Conservation (phyloP, 768 basidiomycete species). For the Tricholoma terreum region DNA sequence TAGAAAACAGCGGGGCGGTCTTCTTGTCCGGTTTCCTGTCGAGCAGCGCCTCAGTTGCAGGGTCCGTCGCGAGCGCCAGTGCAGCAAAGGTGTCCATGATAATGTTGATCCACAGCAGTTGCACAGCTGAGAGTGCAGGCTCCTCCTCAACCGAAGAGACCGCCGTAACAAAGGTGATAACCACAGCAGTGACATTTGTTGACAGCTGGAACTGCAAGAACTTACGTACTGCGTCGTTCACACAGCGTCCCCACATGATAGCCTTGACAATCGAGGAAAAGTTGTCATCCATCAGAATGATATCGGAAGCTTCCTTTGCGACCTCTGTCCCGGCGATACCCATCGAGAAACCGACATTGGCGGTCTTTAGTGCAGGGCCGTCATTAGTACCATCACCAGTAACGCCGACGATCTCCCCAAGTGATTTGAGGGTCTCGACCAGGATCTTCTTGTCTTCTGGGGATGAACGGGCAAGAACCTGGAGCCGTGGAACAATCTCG, state of each 20-base stretch:
- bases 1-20: conserved; percentile 82
- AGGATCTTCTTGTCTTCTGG: conserved; percentile 96
- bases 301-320: conserved; percentile 98
- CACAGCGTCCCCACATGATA: conserved; percentile 98
- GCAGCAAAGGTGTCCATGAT: conserved; percentile 99
- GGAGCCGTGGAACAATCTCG: conserved; percentile 86
- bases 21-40: conserved; percentile 91
- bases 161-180: conserved; percentile 90
- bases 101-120: conserved; percentile 97
- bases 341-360: conserved; percentile 97
- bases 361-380: conserved; percentile 92
- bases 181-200: conserved; percentile 92
- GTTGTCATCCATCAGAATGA: conserved; percentile 97
- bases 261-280: conserved; percentile 96
- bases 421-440: conserved; percentile 80
- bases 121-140: conserved; percentile 93
- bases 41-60: conserved; percentile 75
- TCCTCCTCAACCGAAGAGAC: conserved; percentile 72
- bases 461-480: conserved; percentile 95
- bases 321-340: conserved; percentile 96
- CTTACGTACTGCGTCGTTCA: conserved; percentile 96
- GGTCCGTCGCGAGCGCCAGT: conserved; percentile 95
- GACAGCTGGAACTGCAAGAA: conserved; percentile 96
- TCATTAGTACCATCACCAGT: conserved; percentile 99
- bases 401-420: conserved; percentile 91